Evolutionary conservation across 2,329 filamentous ascomycete genomes (phyloP).

Genomic region (Thelonectria discophora): DNA sequence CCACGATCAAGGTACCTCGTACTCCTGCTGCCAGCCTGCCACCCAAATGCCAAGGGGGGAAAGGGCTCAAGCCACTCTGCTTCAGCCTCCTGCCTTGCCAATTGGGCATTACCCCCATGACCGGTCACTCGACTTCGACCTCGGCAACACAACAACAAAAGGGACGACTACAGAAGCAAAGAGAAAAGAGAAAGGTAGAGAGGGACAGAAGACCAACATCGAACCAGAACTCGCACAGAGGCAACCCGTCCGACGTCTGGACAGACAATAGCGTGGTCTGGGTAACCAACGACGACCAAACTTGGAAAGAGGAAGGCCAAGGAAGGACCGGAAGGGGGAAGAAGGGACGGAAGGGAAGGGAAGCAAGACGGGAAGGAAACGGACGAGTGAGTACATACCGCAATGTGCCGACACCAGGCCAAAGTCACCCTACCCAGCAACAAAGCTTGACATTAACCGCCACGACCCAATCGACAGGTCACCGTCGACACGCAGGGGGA

Average conservation of each 20-base stretch:
- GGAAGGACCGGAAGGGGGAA: background rate
- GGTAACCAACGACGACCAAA: background rate
- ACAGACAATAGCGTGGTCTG: conserved; percentile 24
- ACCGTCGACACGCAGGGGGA: conserved; percentile 11
- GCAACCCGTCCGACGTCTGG: conserved; percentile 16
- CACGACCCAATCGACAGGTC: conserved; percentile 27
- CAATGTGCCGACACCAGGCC: conserved; percentile 30
- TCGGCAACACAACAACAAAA: conserved; percentile 23
- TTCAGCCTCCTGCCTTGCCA: conserved; percentile 29
- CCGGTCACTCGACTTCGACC: conserved; percentile 37
- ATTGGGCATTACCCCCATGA: conserved; percentile 37
- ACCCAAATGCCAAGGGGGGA: conserved; percentile 16
- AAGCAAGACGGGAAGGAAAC: conserved; percentile 15
- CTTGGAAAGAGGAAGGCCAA: background rate
- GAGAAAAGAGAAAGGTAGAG: conserved; percentile 13
- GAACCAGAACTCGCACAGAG: conserved; percentile 28
- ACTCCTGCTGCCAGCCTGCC: conserved; percentile 25
- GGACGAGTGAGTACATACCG: conserved; percentile 31
- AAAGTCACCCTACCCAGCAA: conserved; percentile 41
- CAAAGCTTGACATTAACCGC: conserved; percentile 33
- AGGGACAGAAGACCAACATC: conserved; percentile 23
- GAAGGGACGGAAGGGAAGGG: conserved; percentile 6
- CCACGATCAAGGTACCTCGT: conserved; percentile 23
- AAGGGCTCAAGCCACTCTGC: conserved; percentile 34
- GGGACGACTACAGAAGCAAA: conserved; percentile 23